Percentiles rank a stretch among this genome's conserved stretches.
phyloP scores from a whole-genome alignment of 1,284 basidiomycete species.

The Leucoagaricus sp. region DNA sequence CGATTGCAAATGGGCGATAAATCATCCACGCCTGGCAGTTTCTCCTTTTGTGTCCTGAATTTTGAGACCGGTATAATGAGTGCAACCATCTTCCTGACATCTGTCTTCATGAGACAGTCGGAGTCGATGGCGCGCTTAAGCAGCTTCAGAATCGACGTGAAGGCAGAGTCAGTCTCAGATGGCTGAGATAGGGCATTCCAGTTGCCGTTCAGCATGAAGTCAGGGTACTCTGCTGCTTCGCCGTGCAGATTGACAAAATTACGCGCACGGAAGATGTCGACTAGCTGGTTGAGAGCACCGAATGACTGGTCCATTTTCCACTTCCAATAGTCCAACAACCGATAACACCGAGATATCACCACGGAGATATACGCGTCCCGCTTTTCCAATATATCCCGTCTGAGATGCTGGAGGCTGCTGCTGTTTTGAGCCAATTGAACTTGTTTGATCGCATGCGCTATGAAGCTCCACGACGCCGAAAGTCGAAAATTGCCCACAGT shows the following conservation, averaged over 20 bases:
- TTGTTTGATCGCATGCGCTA: conserved; percentile 56
- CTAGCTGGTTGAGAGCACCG: conserved; percentile 65
- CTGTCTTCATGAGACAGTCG: conserved; percentile 42
- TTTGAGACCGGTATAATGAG: conserved; percentile 76
- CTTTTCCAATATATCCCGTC: conserved; percentile 48
- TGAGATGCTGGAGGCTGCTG: conserved; percentile 43
- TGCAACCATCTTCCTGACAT: conserved; percentile 76
- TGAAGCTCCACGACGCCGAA: conserved; percentile 69
- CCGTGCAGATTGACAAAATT: conserved; percentile 78
- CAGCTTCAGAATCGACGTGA: conserved; percentile 81
- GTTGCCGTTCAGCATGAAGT: conserved; percentile 71
- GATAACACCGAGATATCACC: conserved; percentile 74
- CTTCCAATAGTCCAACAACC: conserved; percentile 70
- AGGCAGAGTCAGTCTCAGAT: conserved; percentile 65
- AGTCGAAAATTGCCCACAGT: conserved; percentile 49
- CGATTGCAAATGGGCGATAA: conserved; percentile 88
- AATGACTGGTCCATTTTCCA: conserved; percentile 72
- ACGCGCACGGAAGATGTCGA: conserved; percentile 79
- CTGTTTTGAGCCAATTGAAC: conserved; percentile 61
- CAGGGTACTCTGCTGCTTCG: conserved; percentile 77
- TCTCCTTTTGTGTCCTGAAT: conserved; percentile 61
- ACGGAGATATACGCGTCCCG: conserved; percentile 79
- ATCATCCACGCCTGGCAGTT: conserved; percentile 55
- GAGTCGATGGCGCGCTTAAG: conserved; percentile 55
- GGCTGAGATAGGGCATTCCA: conserved; percentile 55